Percentiles rank a stretch among this genome's conserved stretches.
Evolutionary conservation across 2,329 filamentous ascomycete species (phyloP).

Genomic region (Neoarthrinium moseri): DNA sequence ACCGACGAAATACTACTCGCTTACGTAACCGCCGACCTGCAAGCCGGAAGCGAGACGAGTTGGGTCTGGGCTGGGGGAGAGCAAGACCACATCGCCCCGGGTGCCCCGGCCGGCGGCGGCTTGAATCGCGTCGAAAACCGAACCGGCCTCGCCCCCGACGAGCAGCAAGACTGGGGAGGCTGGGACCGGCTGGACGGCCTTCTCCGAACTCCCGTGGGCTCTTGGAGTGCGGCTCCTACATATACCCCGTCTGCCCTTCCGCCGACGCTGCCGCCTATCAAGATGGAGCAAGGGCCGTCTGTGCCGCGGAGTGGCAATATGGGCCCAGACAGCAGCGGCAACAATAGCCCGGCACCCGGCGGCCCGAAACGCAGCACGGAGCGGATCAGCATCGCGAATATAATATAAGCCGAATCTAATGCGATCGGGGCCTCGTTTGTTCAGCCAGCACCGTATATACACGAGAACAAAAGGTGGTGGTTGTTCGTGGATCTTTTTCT

Average conservation of each 20-base stretch:
- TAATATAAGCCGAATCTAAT: slow-evolving; percentile 30
- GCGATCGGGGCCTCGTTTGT: background rate
- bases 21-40: slow-evolving; percentile 83
- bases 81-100: slow-evolving; percentile 32
- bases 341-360: slow-evolving; percentile 29
- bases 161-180: slow-evolving; percentile 70
- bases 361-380: slow-evolving; percentile 38
- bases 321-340: slow-evolving; percentile 25
- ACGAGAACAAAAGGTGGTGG: background rate
- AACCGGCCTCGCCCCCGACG: slow-evolving; percentile 53
- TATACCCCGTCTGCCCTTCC: slow-evolving; percentile 19
- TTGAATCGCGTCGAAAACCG: slow-evolving; percentile 45
- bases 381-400: slow-evolving; percentile 45
- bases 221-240: slow-evolving; percentile 23
- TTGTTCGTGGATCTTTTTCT: background rate
- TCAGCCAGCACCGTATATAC: background rate
- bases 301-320: slow-evolving; percentile 19
- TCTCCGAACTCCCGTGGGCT: slow-evolving; percentile 39
- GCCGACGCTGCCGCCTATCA: slow-evolving; percentile 29
- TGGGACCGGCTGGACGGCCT: slow-evolving; percentile 74
- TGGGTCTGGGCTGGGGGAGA: slow-evolving; percentile 80
- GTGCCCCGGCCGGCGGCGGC: slow-evolving; percentile 31
- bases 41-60: slow-evolving; percentile 71
- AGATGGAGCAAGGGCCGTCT: slow-evolving; percentile 25
- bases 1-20: slow-evolving; percentile 85